A percentile compares a stretch with the other conserved stretches of the same genome.
phyloP scores from a whole-genome alignment of 306 rosid genomes.

The Pueraria montana region DNA sequence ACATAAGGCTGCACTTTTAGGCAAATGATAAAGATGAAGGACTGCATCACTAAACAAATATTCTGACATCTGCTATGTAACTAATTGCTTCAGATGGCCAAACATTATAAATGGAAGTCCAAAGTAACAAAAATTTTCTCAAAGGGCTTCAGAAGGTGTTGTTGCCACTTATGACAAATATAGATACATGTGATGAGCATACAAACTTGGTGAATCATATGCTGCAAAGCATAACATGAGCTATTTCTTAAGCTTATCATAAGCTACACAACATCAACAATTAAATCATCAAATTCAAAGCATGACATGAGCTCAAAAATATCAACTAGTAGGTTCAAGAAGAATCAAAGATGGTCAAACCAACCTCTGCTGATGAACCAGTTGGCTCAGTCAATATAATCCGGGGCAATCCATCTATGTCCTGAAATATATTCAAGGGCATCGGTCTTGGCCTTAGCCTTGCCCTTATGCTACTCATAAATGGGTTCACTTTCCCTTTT shows the following conservation, averaged over 20 bases:
- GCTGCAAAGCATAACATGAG: not conserved
- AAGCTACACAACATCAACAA: not conserved
- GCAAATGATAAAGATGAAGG: not conserved
- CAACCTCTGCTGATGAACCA: constrained; percentile 73
- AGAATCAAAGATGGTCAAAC: constrained; percentile 34
- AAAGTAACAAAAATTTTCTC: not conserved
- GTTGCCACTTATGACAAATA: not conserved
- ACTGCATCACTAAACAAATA: not conserved
- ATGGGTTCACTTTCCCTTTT: constrained; percentile 46
- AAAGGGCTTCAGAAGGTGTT: not conserved
- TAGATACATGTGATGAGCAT: not conserved
- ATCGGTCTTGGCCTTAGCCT: constrained; percentile 51
- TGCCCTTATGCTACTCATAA: constrained; percentile 19
- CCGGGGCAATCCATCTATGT: constrained; percentile 59
- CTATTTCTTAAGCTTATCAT: not conserved
- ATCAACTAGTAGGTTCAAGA: not conserved
- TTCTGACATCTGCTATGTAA: not conserved
- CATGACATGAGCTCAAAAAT: not conserved
- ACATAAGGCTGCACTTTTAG: not conserved
- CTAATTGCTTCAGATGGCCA: not conserved
- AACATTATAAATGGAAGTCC: not conserved
- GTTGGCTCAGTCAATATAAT: constrained; percentile 62
- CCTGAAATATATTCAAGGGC: constrained; percentile 60
- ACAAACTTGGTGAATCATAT: not conserved
- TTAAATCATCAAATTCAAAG: not conserved